phyloP scores from a whole-genome alignment of 73 alveolate species.

The Effrenium voratum region DNA sequence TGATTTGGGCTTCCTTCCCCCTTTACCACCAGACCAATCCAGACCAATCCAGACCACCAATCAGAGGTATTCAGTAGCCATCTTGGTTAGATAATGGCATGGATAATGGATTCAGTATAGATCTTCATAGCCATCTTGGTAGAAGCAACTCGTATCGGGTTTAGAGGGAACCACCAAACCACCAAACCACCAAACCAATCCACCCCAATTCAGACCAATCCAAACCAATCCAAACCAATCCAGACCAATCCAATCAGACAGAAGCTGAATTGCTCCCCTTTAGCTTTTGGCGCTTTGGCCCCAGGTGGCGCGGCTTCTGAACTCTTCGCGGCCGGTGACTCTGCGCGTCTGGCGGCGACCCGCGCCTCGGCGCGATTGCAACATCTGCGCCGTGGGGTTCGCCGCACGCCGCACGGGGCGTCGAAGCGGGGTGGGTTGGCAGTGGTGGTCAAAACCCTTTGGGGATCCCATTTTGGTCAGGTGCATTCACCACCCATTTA shows the following conservation, averaged over 20 bases:
- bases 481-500: too few species aligned
- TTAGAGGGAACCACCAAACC: neutral
- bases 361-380: neutral
- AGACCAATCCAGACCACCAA: neutral
- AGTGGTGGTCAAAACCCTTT: too few species aligned
- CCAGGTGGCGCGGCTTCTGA: conserved; percentile 60
- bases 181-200: neutral
- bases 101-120: neutral
- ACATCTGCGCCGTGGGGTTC: too few species aligned
- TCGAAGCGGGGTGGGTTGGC: too few species aligned
- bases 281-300: neutral
- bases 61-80: neutral
- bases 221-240: neutral
- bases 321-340: conserved; percentile 64
- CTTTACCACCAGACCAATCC: neutral
- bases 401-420: too few species aligned
- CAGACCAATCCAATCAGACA: too few species aligned
- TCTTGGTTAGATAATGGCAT: neutral
- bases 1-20: neutral
- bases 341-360: conserved; percentile 73
- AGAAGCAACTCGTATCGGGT: neutral
- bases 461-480: too few species aligned
- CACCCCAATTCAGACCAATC: neutral
- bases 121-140: neutral
- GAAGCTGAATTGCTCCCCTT: neutral